phyloP scores from a whole-genome alignment of 495 filamentous ascomycete species.

The Daldinia childiae region DNA sequence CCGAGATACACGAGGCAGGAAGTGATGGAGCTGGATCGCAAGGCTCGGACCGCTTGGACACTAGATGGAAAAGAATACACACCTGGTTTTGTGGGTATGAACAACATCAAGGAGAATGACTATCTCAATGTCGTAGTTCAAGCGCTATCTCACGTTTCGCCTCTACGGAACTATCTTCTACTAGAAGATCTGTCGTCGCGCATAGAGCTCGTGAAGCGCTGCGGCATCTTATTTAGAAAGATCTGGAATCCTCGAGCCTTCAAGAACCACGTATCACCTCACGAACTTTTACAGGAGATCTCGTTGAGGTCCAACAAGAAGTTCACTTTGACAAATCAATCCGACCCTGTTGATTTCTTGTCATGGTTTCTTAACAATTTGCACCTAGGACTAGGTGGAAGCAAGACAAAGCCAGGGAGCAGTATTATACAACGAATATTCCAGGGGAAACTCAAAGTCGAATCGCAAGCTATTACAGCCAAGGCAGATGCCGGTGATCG shows the following conservation, averaged over 20 bases:
- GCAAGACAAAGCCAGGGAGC: slow-evolving; percentile 81
- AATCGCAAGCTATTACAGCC: slow-evolving; percentile 93
- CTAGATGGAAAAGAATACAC: slow-evolving; percentile 83
- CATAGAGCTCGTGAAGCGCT: slow-evolving; percentile 74
- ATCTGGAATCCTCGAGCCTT: slow-evolving; percentile 98
- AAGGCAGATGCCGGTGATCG: slow-evolving; percentile 88
- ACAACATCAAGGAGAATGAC: slow-evolving; percentile 99
- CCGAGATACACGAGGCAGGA: slow-evolving; percentile 83
- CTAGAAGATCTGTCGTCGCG: slow-evolving; percentile 74
- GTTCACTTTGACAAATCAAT: slow-evolving; percentile 90
- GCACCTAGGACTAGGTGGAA: slow-evolving; percentile 89
- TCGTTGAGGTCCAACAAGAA: slow-evolving; percentile 88
- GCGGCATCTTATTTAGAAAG: slow-evolving; percentile 91
- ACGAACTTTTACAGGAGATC: slow-evolving; percentile 96
- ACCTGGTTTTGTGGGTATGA: slow-evolving; percentile 97
- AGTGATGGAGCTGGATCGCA: slow-evolving; percentile 81
- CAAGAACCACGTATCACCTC: slow-evolving; percentile 95
- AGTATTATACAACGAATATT: slow-evolving; percentile 91
- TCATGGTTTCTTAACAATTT: slow-evolving; percentile 98
- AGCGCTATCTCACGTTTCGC: slow-evolving; percentile 86
- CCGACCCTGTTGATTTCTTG: slow-evolving; percentile 94
- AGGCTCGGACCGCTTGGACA: slow-evolving; percentile 78
- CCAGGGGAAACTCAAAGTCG: slow-evolving; percentile 89
- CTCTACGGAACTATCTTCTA: slow-evolving; percentile 92
- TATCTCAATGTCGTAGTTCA: slow-evolving; percentile 98